Evolutionary conservation across 1,139 yeast genomes (phyloP).

Genomic region (Yamadazyma blattariae): DNA sequence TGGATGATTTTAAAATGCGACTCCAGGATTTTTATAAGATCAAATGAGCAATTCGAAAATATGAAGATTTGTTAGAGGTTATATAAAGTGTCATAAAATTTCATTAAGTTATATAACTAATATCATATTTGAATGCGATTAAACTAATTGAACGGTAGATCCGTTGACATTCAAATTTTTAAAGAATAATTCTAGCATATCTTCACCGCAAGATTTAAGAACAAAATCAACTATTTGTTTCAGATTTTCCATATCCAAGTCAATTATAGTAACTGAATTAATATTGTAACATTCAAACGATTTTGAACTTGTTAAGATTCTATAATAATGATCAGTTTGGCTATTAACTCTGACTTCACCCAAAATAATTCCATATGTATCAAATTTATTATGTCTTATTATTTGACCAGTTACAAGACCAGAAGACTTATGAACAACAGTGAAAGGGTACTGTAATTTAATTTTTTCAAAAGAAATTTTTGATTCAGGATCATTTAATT

Average conservation of each 20-base stretch:
- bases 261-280: slow-evolving; percentile 8
- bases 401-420: slow-evolving; percentile 12
- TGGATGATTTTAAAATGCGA: too few species aligned
- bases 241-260: slow-evolving; percentile 2
- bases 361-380: slow-evolving; percentile 15
- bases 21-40: too few species aligned
- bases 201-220: slow-evolving; percentile 13
- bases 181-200: too few species aligned
- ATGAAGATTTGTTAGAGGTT: too few species aligned
- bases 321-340: slow-evolving; percentile 6
- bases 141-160: too few species aligned
- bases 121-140: too few species aligned
- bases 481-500: slow-evolving; percentile 8
- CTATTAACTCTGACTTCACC: slow-evolving; percentile 7
- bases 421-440: neutral
- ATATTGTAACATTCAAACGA: slow-evolving; percentile 13
- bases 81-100: too few species aligned
- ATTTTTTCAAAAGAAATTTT: slow-evolving; percentile 10
- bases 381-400: slow-evolving; percentile 15
- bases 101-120: too few species aligned
- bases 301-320: slow-evolving; percentile 13
- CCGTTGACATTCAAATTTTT: too few species aligned
- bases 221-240: slow-evolving; percentile 6
- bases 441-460: slow-evolving; percentile 1
- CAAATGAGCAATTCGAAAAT: too few species aligned